Base-by-base conservation (phyloP, 2,329 filamentous ascomycete species). In the Ophiostoma fasciatum region DNA sequence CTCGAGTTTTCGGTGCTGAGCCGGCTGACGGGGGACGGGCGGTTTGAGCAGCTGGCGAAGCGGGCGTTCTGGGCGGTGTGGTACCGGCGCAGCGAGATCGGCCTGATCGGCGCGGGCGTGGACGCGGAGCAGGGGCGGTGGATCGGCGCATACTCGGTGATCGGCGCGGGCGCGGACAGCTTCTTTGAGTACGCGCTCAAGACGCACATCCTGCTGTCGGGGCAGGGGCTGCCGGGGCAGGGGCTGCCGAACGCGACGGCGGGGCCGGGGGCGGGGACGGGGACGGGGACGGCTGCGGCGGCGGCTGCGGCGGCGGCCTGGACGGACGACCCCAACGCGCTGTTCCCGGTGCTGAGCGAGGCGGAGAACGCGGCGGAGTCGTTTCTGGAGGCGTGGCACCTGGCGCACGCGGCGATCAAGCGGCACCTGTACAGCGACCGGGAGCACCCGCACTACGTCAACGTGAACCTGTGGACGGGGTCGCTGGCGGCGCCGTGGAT, bases 111-210 rank as follows among this genome's bases (percentile, higher is more conserved):
- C 7, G 81, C 84, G 39, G 88, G 87, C 3, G 85, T 98, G 42
- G 88, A 63, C 58, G 83, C 85, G 2, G 88, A 96, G 52, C 80
- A 75, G 20, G 90, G 88, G 0, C 68, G 80, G 46, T 98, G 90
- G 90, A 78, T 90, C 23, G 80, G 80, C 8, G 71, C 82, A 2
- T 87, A 83, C 53, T 78, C 88, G n/a, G 88, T 90, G 21, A 93
- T 98, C 47, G 90, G 90, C 33, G 90, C 90, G 7, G 90, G 90
- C 27, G 84, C 94, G 50, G 90, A 98, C 60, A 94, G 87, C 58
- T 98, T 98, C 60, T 96, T 94, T 51, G 90, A 98, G 59, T 98
- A 98, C 57, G 87, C 90, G 4, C 69, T 96, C 49, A 98, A 98
- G 58, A 85, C 85, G 14, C 78, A 94, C 51, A 82, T 98, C 41